These are phyloP conservation scores for Phytophthora lateralis DNA, from an alignment of 352 stramenopile genomes.

Conservation along the genomic window DNA sequence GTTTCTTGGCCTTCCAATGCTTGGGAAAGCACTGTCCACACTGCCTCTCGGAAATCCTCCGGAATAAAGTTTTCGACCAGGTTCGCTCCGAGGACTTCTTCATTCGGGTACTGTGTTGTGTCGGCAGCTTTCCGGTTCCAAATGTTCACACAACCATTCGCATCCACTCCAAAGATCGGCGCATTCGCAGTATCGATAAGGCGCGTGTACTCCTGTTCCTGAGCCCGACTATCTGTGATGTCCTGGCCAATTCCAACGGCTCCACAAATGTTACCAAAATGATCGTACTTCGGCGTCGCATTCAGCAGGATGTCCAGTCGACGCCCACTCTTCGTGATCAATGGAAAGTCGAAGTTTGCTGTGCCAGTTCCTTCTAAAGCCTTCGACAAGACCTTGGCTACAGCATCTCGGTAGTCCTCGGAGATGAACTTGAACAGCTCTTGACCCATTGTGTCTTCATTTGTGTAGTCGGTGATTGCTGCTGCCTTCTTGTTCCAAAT, in stretches of 20 bases:
- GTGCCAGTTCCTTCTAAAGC: slow-evolving; percentile 56
- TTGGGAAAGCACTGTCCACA: slow-evolving; percentile 57
- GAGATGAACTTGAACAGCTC: slow-evolving; percentile 70
- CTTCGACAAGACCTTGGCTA: slow-evolving; percentile 63
- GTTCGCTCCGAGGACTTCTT: slow-evolving; percentile 70
- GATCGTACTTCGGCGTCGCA: slow-evolving; percentile 58
- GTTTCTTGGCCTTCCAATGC: slow-evolving; percentile 62
- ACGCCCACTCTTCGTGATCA: slow-evolving; percentile 66
- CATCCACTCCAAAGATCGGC: slow-evolving; percentile 83
- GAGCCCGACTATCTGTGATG: slow-evolving; percentile 63
- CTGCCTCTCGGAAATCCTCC: slow-evolving; percentile 55
- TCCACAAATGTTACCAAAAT: slow-evolving; percentile 62
- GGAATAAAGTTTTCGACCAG: slow-evolving; percentile 83
- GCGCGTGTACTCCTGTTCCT: slow-evolving; percentile 82
- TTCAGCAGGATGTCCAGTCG: slow-evolving; percentile 66
- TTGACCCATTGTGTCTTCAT: slow-evolving; percentile 81
- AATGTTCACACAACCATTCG: slow-evolving; percentile 71
- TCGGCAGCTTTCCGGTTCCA: slow-evolving; percentile 85
- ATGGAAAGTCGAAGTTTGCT: slow-evolving; percentile 78
- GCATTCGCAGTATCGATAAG: slow-evolving; percentile 88
- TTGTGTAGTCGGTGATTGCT: slow-evolving; percentile 82
- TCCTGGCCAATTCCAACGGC: slow-evolving; percentile 76
- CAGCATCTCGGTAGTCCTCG: slow-evolving; percentile 58
- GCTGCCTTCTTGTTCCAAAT: slow-evolving; percentile 92
- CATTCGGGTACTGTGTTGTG: slow-evolving; percentile 74